Percentiles rank a stretch among this genome's conserved stretches.
Evolutionary conservation across 179 eudicot genomes (phyloP).

Genomic region (Carnegiea gigantea): DNA sequence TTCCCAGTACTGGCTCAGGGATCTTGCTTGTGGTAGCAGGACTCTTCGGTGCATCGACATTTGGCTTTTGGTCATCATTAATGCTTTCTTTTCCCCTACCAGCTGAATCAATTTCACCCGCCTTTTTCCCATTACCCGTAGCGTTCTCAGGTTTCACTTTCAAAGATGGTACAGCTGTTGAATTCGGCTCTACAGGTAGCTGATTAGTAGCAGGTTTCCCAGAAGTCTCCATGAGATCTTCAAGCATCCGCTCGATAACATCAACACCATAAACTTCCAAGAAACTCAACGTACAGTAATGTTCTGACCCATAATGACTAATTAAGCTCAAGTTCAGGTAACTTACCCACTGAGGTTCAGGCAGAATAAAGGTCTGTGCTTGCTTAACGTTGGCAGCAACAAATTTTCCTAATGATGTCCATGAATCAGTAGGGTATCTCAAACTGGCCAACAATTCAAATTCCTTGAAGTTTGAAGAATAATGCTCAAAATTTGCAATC

Average conservation of each 20-base stretch:
- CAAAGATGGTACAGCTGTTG: constrained; percentile 35
- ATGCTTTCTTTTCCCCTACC: constrained; percentile 33
- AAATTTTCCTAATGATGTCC: constrained; percentile 73
- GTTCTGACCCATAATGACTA: constrained; percentile 80
- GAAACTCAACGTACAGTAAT: constrained; percentile 82
- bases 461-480: constrained; percentile 90
- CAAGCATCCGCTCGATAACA: constrained; percentile 91
- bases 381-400: constrained; percentile 80
- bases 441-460: constrained; percentile 76
- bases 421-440: constrained; percentile 70
- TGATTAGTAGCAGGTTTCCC: constrained; percentile 33
- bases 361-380: constrained; percentile 68
- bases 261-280: constrained; percentile 90
- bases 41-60: constrained; percentile 36
- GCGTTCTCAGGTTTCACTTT: constrained; percentile 31
- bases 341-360: constrained; percentile 86
- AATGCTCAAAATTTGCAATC: constrained; percentile 88
- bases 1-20: constrained; percentile 65
- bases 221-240: constrained; percentile 74
- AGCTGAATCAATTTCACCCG: constrained; percentile 31
- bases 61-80: constrained; percentile 33
- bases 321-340: constrained; percentile 67
- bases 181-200: constrained; percentile 38
- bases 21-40: constrained; percentile 30
- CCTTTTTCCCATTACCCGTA: constrained; percentile 29